Conservation (phyloP, 768 basidiomycete genomes). For the Russula brevipes region DNA sequence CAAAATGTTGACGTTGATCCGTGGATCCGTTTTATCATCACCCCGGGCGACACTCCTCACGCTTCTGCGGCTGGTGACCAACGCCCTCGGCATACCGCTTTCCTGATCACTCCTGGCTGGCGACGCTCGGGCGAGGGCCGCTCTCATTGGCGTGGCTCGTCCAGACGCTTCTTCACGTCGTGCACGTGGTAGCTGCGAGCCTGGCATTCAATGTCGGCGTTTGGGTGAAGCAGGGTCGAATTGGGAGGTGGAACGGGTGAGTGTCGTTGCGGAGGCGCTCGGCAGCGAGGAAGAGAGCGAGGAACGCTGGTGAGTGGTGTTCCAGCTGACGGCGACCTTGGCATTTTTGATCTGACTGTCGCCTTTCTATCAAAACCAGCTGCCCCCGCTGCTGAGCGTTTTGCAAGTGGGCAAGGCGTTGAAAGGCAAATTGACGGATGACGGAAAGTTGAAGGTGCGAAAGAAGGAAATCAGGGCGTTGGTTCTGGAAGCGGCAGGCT, state of each 20-base stretch:
- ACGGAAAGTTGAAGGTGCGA: too few species aligned
- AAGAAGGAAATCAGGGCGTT: too few species aligned
- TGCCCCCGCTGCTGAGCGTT: too few species aligned
- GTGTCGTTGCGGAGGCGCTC: too few species aligned
- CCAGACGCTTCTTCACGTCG: constrained; percentile 56
- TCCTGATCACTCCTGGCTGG: constrained; percentile 39
- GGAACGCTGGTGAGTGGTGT: too few species aligned
- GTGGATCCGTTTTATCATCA: constrained; percentile 28
- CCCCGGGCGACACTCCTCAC: constrained; percentile 56
- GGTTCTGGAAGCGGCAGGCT: too few species aligned
- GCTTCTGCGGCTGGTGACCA: constrained; percentile 62
- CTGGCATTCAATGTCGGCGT: constrained; percentile 76
- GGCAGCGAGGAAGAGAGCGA: too few species aligned
- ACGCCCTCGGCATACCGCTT: constrained; percentile 51
- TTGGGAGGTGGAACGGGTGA: constrained; percentile 32
- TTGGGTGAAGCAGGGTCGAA: constrained; percentile 55
- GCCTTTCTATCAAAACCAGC: too few species aligned
- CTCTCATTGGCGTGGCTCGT: constrained; percentile 53
- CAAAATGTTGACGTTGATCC: constrained; percentile 37
- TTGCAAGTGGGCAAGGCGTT: too few species aligned
- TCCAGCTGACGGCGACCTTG: too few species aligned
- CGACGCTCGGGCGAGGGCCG: constrained; percentile 31
- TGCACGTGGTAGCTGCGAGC: constrained; percentile 77
- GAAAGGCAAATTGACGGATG: too few species aligned
- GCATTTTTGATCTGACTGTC: too few species aligned